These are phyloP conservation scores for Balansia obtecta DNA, from an alignment of 2,329 filamentous ascomycete species.

Conservation along the genomic window DNA sequence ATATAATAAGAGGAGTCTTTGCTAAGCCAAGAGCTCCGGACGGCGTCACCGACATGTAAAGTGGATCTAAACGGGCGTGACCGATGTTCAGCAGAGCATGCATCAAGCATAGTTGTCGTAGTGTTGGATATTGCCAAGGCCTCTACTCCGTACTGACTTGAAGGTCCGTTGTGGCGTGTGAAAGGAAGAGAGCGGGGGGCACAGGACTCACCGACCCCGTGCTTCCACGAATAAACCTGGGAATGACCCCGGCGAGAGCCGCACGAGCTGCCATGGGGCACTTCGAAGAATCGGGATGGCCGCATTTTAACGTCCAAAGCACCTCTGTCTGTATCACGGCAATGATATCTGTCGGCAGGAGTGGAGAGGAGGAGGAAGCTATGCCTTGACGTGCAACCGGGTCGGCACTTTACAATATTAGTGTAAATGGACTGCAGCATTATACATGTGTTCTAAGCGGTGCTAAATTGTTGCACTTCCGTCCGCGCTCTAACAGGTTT, in stretches of 20 bases:
- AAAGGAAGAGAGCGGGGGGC: neutral
- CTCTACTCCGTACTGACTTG: neutral
- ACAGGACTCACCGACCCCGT: neutral
- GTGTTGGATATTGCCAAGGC: constrained; percentile 1
- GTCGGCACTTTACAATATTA: neutral
- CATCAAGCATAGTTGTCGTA: neutral
- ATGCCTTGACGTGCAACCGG: neutral
- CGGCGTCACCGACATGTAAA: neutral
- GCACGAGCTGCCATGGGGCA: neutral
- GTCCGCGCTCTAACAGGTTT: neutral
- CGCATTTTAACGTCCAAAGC: neutral
- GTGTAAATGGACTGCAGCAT: neutral
- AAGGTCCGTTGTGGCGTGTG: constrained; percentile 1
- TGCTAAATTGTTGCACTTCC: neutral
- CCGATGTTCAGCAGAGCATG: constrained; percentile 7
- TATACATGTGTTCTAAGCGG: neutral
- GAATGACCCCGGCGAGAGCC: neutral
- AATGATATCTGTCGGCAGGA: neutral
- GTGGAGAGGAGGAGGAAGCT: neutral
- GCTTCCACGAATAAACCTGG: neutral
- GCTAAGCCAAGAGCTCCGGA: neutral
- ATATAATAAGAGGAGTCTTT: neutral
- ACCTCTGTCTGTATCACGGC: neutral
- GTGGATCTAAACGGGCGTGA: constrained; percentile 2
- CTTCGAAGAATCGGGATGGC: neutral